These are phyloP conservation scores for Colletotrichum eremochloae DNA, from an alignment of 2,329 filamentous ascomycete genomes.

Conservation along the genomic window DNA sequence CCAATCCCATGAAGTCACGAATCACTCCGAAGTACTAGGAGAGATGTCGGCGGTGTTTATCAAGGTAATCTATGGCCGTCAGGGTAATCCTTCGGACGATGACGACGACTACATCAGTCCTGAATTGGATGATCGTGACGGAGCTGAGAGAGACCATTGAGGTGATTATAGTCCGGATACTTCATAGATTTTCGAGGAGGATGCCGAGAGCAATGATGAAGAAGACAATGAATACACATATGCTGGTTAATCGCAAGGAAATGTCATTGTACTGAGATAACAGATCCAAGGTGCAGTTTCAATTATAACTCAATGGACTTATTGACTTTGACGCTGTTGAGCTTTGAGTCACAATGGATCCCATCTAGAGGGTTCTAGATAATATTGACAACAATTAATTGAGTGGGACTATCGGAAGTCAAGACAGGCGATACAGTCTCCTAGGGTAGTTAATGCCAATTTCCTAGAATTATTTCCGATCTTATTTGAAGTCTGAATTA, in stretches of 20 bases:
- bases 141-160: not conserved
- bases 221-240: not conserved
- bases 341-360: not conserved
- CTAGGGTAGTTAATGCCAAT: not conserved
- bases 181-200: not conserved
- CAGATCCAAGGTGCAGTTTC: too few species aligned
- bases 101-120: not conserved
- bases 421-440: not conserved
- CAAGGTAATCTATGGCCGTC: not conserved
- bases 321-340: too few species aligned
- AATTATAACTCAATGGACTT: too few species aligned
- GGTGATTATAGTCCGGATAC: not conserved
- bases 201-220: too few species aligned
- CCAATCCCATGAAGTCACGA: not conserved
- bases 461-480: not conserved
- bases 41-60: not conserved
- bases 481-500: not conserved
- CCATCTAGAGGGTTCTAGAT: not conserved
- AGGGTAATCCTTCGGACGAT: not conserved
- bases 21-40: not conserved
- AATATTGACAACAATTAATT: not conserved
- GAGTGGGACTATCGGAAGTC: not conserved
- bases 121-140: not conserved
- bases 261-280: not conserved
- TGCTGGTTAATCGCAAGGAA: not conserved